Evolutionary conservation across 345 rosid species (phyloP), one percentile per base, ranked within the genome.

Genomic region (Reutealis trisperma): DNA sequence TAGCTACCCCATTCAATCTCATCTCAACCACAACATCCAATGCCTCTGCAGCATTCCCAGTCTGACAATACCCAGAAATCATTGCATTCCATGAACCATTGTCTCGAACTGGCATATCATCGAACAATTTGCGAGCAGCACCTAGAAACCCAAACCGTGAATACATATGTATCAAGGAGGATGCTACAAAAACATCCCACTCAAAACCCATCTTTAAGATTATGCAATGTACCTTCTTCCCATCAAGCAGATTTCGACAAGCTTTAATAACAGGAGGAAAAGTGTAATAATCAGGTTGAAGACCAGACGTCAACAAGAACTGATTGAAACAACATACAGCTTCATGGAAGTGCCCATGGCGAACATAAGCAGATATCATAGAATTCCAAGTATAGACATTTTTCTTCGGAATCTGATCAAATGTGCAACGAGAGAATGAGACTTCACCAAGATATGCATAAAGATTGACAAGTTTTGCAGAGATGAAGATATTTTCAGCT

Each of bases 61-160:
- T 74, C 80, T 88, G 89, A 57, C 89, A 92, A 84, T 90, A 94
- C 6, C 91, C 94, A 61, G 88, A 89, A 69, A 94, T 89, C 96
- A 94, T 85, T 1, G 98, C 90, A 81, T 94, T 94, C 98, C 98
- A 93, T 0, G 93, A 88, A 67, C 88, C 98, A 63, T 84, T 89
- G 67, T 85, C 90, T 83, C 77, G 85, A 7, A 72, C 76, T 34
- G 78, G 76, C 90, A 91, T 90, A 73, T 83, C 73, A 80, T 90
- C 88, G 71, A 93, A 93, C 51, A 92, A 73, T 69, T 70, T 69
- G 45, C 89, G 72, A 63, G 97, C 92, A 79, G 75, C 80, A 34
- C 65, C 71, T 69, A 92, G 74, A 65, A 67, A 71, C 71, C 89
- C 88, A 73, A 97, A 92, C 75, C 93, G 89, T 0, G 94, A 86